Evolutionary conservation across 345 rosid species (phyloP).

Genomic region (Salix viminalis): DNA sequence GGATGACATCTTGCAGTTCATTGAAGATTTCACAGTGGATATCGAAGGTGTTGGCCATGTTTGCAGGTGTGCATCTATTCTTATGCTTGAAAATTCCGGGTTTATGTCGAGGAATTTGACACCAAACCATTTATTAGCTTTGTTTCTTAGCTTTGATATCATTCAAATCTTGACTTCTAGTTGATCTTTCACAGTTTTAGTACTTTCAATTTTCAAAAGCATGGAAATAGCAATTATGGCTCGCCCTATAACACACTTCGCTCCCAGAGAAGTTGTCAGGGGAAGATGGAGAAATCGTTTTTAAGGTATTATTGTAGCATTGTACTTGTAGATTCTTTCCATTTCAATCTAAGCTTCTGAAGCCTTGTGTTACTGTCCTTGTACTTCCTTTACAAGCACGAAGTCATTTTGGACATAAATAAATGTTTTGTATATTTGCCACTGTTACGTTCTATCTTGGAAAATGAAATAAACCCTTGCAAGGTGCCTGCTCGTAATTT

Average conservation of each 20-base stretch:
- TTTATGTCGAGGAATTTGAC: neutral
- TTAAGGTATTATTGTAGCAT: conserved; percentile 56
- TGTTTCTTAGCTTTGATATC: neutral
- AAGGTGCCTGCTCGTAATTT: neutral
- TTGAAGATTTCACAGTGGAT: conserved; percentile 69
- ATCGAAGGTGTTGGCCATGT: conserved; percentile 97
- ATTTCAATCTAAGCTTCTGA: neutral
- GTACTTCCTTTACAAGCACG: neutral
- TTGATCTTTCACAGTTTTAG: conserved; percentile 61
- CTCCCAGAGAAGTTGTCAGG: conserved; percentile 79
- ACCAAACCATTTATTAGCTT: neutral
- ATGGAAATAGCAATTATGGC: conserved; percentile 84
- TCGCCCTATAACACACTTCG: conserved; percentile 55
- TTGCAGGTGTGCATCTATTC: conserved; percentile 56
- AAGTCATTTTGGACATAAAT: neutral
- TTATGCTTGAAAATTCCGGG: conserved; percentile 6
- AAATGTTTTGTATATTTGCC: neutral
- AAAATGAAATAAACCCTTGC: neutral
- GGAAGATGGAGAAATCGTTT: conserved; percentile 98
- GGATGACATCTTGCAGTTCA: conserved; percentile 90
- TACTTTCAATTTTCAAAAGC: conserved; percentile 72
- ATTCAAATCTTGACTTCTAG: neutral
- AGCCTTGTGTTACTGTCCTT: neutral
- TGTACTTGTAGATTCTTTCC: neutral
- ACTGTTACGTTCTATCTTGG: neutral